Evolutionary conservation across 768 basidiomycete species (phyloP).

Genomic region (Chalciporus piperatus): DNA sequence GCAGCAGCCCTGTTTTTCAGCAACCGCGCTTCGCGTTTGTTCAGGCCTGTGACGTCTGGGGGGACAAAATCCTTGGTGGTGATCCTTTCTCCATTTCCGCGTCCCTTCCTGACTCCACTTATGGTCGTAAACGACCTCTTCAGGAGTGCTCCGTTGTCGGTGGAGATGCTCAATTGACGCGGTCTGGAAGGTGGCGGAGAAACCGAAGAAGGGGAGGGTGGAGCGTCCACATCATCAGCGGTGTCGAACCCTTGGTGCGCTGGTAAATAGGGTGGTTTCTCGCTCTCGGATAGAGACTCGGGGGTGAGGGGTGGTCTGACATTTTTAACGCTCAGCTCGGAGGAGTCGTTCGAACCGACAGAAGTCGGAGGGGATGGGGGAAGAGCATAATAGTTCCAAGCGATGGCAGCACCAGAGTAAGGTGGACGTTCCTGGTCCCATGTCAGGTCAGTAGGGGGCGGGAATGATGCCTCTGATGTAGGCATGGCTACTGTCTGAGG

Average conservation of each 20-base stretch:
- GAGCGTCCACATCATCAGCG: slow-evolving; percentile 31
- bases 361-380: slow-evolving; percentile 51
- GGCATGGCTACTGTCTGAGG: slow-evolving; percentile 47
- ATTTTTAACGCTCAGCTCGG: slow-evolving; percentile 41
- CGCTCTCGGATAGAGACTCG: slow-evolving; percentile 41
- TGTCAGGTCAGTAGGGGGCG: slow-evolving; percentile 42
- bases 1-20: slow-evolving; percentile 93
- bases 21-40: slow-evolving; percentile 86
- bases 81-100: slow-evolving; percentile 46
- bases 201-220: slow-evolving; percentile 34
- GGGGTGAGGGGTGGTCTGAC: slow-evolving; percentile 53
- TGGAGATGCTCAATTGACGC: slow-evolving; percentile 34
- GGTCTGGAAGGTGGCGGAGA: slow-evolving; percentile 31
- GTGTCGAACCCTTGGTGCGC: slow-evolving; percentile 76
- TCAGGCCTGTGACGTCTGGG: slow-evolving; percentile 83
- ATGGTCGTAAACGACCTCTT: slow-evolving; percentile 47
- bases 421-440: slow-evolving; percentile 46
- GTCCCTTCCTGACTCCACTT: slow-evolving; percentile 43
- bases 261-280: slow-evolving; percentile 56
- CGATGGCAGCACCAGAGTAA: slow-evolving; percentile 35
- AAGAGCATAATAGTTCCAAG: slow-evolving; percentile 48
- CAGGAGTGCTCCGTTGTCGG: slow-evolving; percentile 27
- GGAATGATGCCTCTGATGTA: slow-evolving; percentile 54
- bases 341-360: slow-evolving; percentile 46
- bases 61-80: slow-evolving; percentile 82